phyloP scores from a whole-genome alignment of 2,329 filamentous ascomycete species.

The Fusarium redolens region DNA sequence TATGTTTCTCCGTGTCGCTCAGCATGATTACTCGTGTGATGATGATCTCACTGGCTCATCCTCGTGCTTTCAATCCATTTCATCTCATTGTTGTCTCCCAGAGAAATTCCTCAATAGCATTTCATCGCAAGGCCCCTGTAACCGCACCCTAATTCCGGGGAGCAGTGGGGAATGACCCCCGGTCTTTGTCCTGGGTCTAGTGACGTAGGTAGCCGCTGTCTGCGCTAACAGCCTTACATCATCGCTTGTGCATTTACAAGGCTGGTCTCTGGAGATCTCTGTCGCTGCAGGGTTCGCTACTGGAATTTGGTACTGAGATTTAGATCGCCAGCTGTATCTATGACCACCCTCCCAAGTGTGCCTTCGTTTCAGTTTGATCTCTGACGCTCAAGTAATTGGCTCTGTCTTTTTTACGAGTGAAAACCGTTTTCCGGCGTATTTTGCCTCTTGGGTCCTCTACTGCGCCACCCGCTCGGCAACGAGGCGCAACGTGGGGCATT shows the following conservation, averaged over 20 bases:
- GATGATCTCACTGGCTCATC: conserved; percentile 21
- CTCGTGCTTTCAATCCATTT: not conserved
- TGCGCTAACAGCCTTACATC: conserved; percentile 37
- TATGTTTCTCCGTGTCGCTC: conserved; percentile 4
- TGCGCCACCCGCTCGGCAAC: conserved; percentile 40
- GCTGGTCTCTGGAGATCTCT: conserved; percentile 20
- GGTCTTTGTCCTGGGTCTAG: conserved; percentile 24
- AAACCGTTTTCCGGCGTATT: conserved; percentile 6
- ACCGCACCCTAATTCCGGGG: conserved; percentile 19
- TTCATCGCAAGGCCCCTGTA: conserved; percentile 4
- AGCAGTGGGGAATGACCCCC: conserved; percentile 20
- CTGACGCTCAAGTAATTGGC: not conserved
- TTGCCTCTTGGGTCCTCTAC: conserved; percentile 11
- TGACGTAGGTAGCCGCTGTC: conserved; percentile 38
- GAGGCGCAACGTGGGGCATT: conserved; percentile 36
- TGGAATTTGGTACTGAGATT: conserved; percentile 6
- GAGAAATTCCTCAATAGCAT: conserved; percentile 5
- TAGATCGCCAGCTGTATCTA: not conserved
- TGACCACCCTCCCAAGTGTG: not conserved
- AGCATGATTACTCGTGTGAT: conserved; percentile 3
- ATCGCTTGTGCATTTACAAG: conserved; percentile 27
- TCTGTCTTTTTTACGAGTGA: not conserved
- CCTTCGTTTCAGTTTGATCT: not conserved
- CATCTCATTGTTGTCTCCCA: not conserved
- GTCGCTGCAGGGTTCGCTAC: conserved; percentile 8